Base-by-base conservation (phyloP, 345 rosid genomes). In the Populus nigra region DNA sequence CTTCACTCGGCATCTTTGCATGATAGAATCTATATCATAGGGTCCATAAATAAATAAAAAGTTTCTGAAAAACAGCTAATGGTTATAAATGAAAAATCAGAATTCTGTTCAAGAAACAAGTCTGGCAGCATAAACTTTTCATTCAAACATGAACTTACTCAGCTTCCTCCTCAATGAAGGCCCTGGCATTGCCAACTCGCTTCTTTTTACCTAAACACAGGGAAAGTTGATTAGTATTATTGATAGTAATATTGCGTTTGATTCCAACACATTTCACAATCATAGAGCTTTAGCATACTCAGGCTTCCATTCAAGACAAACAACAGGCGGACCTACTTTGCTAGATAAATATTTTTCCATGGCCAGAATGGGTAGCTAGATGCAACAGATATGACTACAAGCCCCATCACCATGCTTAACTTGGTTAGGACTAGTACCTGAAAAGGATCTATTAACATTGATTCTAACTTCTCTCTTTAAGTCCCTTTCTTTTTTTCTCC, bases 111-210 rank as follows among this genome's bases (percentile, higher is more conserved):
- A 33, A 27, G 39, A 55, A 43, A 39, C 61, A 45, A 1, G 1
- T 69, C 39, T 35, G 73, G 57, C 67, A 65, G 66, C 29, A 65
- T 29, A 16, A 59, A 68, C 27, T n/a, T 31, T 17, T 68, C 15
- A 72, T 25, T 20, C 9, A 33, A 75, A 74, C 39, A 72, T 31
- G 20, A 79, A 86, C 98, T 90, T 88, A 93, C 98, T 91, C 98
- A 4, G 98, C 98, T 84, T 93, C 96, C 72, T 85, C 93, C 33
- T 95, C 99, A 75, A 95, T 87, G 81, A 88, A 92, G 73, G 80
- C 79, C 80, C 77, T 79, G 36, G 79, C 88, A 80, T 75, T 80
- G 78, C 76, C 75, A 73, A 53, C 73, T 25, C n/a, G 84, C 85
- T 85, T 86, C 86, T 47, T 88, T 82, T 86, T 86, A 86, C 96